phyloP scores from a whole-genome alignment of 1,139 yeast species.

The Debaryomyces fabryi region DNA sequence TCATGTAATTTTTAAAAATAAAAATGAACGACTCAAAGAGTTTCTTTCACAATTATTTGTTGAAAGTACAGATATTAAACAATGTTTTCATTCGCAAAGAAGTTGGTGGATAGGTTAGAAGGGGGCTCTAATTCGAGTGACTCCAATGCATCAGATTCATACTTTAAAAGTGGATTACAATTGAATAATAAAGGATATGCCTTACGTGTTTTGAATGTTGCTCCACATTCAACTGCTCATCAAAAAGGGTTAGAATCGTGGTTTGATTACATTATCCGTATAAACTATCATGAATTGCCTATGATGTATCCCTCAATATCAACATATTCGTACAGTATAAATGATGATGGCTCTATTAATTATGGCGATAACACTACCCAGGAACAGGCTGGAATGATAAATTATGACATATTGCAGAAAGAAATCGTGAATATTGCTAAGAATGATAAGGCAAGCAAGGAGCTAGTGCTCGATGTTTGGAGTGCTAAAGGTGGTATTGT shows the following conservation, averaged over 20 bases:
- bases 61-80: neutral
- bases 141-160: conserved; percentile 44
- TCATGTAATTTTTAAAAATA: neutral
- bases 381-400: conserved; percentile 42
- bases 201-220: conserved; percentile 43
- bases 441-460: conserved; percentile 25
- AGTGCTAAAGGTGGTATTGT: conserved; percentile 82
- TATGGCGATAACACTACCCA: conserved; percentile 40
- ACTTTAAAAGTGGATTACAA: conserved; percentile 49
- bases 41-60: neutral
- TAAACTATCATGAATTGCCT: conserved; percentile 76
- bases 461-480: conserved; percentile 73
- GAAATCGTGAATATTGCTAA: conserved; percentile 40
- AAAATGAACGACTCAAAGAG: neutral
- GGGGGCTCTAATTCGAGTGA: conserved; percentile 35
- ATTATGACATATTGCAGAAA: conserved; percentile 36
- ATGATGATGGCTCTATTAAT: conserved; percentile 47
- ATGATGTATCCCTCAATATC: conserved; percentile 43
- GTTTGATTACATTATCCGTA: conserved; percentile 81
- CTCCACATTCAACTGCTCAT: conserved; percentile 44
- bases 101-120: conserved; percentile 77
- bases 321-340: conserved; percentile 35
- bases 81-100: conserved; percentile 91
- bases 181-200: conserved; percentile 48
- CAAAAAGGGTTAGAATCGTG: conserved; percentile 64